Evolutionary conservation across 495 filamentous ascomycete genomes (phyloP).

Genomic region (Talaromyces liani): DNA sequence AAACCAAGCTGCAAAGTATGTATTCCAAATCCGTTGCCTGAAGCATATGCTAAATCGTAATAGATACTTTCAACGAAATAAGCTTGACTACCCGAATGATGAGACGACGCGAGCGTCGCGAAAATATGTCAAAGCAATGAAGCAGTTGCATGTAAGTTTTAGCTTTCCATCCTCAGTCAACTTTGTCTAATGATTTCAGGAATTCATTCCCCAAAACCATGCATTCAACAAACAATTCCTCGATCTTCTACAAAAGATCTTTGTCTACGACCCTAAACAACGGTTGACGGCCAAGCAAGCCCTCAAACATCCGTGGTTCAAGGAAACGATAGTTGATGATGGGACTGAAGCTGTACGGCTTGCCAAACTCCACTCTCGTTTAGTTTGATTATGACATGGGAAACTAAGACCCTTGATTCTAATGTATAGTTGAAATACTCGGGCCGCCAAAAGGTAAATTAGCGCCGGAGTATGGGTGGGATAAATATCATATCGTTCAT

Average conservation of each 20-base stretch:
- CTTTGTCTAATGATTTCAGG: slow-evolving; percentile 46
- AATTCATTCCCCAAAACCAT: slow-evolving; percentile 76
- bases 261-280: slow-evolving; percentile 86
- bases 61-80: slow-evolving; percentile 79
- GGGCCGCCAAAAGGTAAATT: slow-evolving; percentile 3
- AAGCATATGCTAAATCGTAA: slow-evolving; percentile 9
- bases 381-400: slow-evolving; percentile 4
- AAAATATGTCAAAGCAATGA: slow-evolving; percentile 96
- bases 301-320: slow-evolving; percentile 90
- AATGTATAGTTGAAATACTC: slow-evolving; percentile 6
- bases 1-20: slow-evolving; percentile 79
- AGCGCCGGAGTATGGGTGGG: background rate
- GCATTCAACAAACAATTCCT: slow-evolving; percentile 79
- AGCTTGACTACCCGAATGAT: slow-evolving; percentile 78
- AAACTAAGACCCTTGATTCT: slow-evolving; percentile 3
- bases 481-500: background rate
- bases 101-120: slow-evolving; percentile 85
- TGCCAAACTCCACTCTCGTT: slow-evolving; percentile 12
- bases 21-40: slow-evolving; percentile 6
- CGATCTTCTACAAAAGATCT: slow-evolving; percentile 82
- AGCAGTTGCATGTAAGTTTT: slow-evolving; percentile 65
- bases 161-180: background rate
- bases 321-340: slow-evolving; percentile 76
- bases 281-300: slow-evolving; percentile 90
- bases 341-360: slow-evolving; percentile 88